Evolutionary conservation across 169 alveolate genomes (phyloP).

Genomic region (Eimeria mitis): DNA sequence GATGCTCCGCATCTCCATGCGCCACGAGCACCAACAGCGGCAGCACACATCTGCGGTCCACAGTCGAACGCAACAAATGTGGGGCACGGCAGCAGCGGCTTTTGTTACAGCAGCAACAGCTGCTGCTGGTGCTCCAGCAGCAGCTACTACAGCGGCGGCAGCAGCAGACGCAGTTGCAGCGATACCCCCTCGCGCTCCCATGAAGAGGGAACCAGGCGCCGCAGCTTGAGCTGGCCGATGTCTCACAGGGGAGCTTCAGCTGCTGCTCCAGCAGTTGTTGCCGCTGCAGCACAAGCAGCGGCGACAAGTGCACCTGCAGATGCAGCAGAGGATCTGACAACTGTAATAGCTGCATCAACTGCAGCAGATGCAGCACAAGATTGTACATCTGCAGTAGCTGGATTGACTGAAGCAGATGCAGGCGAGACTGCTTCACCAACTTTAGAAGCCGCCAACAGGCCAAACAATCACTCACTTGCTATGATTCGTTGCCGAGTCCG

Average conservation of each 20-base stretch:
- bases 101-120: conserved; percentile 1
- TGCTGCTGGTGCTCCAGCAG: not conserved
- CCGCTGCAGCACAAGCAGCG: not conserved
- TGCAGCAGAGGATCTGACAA: not conserved
- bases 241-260: not conserved
- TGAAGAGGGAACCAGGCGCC: not conserved
- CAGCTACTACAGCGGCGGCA: conserved; percentile 16
- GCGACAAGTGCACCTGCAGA: not conserved
- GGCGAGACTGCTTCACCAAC: not conserved
- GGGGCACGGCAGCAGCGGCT: not conserved
- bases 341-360: not conserved
- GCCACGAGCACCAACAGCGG: not conserved
- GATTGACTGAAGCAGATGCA: conserved; percentile 14
- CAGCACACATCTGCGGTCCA: not conserved
- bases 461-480: not conserved
- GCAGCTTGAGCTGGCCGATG: conserved; percentile 48
- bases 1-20: conserved; percentile 6
- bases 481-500: conserved; percentile 32
- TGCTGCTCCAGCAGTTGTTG: not conserved
- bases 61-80: not conserved
- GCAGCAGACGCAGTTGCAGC: conserved; percentile 48
- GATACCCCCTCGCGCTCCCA: not conserved
- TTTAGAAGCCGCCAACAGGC: not conserved
- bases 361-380: conserved; percentile 24
- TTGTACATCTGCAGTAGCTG: not conserved